Percentiles rank a stretch among this genome's conserved stretches.
Conservation (phyloP, 2,329 filamentous ascomycete genomes). For the Lachnellula arida region DNA sequence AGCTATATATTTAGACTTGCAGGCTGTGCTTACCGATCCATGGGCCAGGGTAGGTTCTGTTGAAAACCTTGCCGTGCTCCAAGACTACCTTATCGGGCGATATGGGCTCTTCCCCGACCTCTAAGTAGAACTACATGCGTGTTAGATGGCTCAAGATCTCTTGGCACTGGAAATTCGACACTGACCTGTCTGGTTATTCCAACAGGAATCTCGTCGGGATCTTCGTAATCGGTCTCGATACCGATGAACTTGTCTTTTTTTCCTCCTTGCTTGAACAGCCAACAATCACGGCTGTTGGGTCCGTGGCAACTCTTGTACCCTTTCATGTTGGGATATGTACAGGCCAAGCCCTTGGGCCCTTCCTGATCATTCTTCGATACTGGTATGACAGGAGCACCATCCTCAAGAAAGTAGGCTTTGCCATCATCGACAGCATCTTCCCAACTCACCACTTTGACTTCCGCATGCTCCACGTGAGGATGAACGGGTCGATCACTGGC, state of each 20-base stretch:
- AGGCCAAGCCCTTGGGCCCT: background rate
- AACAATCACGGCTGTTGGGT: background rate
- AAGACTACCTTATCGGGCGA: background rate
- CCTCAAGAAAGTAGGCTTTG: background rate
- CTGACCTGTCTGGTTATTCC: too few relatives aligned
- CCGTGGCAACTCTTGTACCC: background rate
- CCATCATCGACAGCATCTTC: too few relatives aligned
- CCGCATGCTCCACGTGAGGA: too few relatives aligned
- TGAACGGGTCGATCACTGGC: background rate
- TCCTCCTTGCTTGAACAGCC: background rate
- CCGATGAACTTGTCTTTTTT: background rate
- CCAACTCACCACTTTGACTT: too few relatives aligned
- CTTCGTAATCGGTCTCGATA: background rate
- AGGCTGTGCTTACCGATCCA: constrained; percentile 1
- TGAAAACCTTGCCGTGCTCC: constrained; percentile 7
- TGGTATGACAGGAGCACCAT: background rate
- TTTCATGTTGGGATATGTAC: background rate
- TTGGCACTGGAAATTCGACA: too few relatives aligned
- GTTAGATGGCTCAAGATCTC: background rate
- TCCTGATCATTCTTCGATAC: background rate
- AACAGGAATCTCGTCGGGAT: too few relatives aligned
- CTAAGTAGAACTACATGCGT: background rate
- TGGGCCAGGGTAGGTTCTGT: constrained; percentile 7
- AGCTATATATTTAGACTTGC: background rate
- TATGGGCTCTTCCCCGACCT: constrained; percentile 1